phyloP scores from a whole-genome alignment of 148 eudicot species.

The Silene conica region DNA sequence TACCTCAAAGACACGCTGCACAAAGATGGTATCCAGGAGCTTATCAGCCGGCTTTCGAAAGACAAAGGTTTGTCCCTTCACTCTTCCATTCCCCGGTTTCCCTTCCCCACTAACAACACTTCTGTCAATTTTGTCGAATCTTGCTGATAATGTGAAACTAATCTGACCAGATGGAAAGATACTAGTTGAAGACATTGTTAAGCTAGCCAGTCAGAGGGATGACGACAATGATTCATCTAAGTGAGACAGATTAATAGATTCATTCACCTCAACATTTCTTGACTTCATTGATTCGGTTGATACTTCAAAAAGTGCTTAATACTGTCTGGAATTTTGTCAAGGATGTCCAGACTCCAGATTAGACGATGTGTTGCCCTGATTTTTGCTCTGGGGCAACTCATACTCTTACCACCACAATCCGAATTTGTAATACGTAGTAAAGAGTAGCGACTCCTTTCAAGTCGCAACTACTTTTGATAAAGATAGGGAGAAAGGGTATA shows the following conservation, averaged over 20 bases:
- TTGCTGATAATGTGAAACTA: not conserved
- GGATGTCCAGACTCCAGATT: not conserved
- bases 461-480: not conserved
- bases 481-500: not conserved
- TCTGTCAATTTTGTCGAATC: not conserved
- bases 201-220: constrained; percentile 45
- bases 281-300: not conserved
- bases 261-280: not conserved
- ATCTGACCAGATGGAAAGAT: constrained; percentile 48
- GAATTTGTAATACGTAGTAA: constrained; percentile 14
- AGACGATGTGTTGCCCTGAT: constrained; percentile 14
- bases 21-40: constrained; percentile 71
- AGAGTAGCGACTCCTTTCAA: not conserved
- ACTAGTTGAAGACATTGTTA: constrained; percentile 64
- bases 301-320: not conserved
- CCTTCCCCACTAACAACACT: too few relatives aligned
- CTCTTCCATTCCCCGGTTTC: not conserved
- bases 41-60: constrained; percentile 70
- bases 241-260: constrained; percentile 31
- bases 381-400: constrained; percentile 21
- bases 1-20: constrained; percentile 66
- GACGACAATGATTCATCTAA: constrained; percentile 37
- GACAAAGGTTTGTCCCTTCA: constrained; percentile 48
- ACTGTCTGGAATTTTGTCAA: not conserved
- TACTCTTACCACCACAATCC: not conserved